Conservation (phyloP, 768 basidiomycete genomes). For the Suillus bovinus region DNA sequence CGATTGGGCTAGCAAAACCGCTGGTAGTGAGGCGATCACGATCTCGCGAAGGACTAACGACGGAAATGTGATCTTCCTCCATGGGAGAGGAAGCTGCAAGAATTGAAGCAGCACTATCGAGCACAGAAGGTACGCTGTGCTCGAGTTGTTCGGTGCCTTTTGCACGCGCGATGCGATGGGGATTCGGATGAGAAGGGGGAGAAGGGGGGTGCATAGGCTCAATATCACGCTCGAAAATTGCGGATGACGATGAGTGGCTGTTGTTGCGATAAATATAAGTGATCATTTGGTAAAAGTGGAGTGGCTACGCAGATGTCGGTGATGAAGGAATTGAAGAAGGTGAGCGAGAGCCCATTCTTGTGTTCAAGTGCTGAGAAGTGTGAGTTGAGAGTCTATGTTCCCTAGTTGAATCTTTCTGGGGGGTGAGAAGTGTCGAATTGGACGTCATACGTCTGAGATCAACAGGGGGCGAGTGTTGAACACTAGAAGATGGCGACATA, state of each 20-base stretch:
- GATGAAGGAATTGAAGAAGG: constrained; percentile 79
- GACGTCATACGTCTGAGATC: constrained; percentile 63
- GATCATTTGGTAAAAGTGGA: constrained; percentile 10
- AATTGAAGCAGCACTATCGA: constrained; percentile 80
- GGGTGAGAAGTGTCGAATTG: constrained; percentile 41
- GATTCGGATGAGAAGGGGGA: constrained; percentile 48
- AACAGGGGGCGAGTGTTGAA: constrained; percentile 34
- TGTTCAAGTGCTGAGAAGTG: constrained; percentile 49
- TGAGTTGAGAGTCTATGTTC: constrained; percentile 43
- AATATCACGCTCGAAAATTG: constrained; percentile 92
- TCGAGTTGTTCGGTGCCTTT: constrained; percentile 76
- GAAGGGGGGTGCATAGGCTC: constrained; percentile 52
- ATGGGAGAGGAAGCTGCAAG: constrained; percentile 49
- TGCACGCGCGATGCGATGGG: constrained; percentile 72
- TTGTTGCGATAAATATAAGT: constrained; percentile 6
- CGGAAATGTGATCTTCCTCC: constrained; percentile 58
- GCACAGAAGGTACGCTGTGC: constrained; percentile 79
- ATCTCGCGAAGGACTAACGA: constrained; percentile 54
- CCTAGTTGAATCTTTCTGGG: constrained; percentile 31
- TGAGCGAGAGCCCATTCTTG: constrained; percentile 59
- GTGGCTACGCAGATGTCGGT: constrained; percentile 69
- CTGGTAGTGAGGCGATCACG: constrained; percentile 35
- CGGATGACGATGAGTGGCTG: constrained; percentile 75
- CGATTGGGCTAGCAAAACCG: constrained; percentile 68
- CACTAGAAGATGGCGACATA: constrained; percentile 11